These are phyloP conservation scores for Cinnamomum micranthum DNA, from an alignment of 164 flowering plant genomes.

Conservation along the genomic window DNA sequence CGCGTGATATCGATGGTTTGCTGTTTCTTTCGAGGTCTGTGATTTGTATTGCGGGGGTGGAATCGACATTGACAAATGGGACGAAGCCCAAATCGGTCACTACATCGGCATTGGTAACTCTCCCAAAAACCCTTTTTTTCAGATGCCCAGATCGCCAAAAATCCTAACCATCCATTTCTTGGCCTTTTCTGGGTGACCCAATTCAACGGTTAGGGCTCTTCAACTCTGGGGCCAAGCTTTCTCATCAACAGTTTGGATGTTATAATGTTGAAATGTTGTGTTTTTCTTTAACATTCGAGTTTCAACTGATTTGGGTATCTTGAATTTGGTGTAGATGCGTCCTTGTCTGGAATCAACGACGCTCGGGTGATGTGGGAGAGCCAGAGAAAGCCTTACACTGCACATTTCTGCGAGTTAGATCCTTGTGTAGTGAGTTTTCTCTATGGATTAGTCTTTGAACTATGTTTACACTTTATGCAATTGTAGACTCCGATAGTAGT, in stretches of 20 bases:
- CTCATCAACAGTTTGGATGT: not conserved
- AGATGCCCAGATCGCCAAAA: not conserved
- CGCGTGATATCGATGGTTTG: not conserved
- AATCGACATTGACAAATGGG: constrained; percentile 67
- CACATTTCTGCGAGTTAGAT: constrained; percentile 73
- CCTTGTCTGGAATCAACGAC: constrained; percentile 54
- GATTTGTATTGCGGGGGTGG: constrained; percentile 86
- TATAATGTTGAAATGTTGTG: not conserved
- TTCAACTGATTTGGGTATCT: not conserved
- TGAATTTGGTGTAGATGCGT: constrained; percentile 41
- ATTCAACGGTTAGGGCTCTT: not conserved
- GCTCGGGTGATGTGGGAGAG: constrained; percentile 73
- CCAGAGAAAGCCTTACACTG: constrained; percentile 63
- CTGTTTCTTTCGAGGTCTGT: constrained; percentile 44
- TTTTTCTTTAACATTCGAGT: not conserved
- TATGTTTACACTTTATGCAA: too few species aligned
- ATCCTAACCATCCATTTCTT: not conserved
- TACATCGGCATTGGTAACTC: constrained; percentile 81
- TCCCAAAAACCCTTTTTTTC: not conserved
- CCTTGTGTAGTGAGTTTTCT: constrained; percentile 57
- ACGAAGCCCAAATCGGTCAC: constrained; percentile 80
- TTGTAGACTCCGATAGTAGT: not conserved
- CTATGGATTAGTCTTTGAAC: too few species aligned
- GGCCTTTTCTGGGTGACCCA: not conserved
- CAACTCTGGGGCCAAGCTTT: too few species aligned